Base-by-base conservation (phyloP, 2,329 filamentous ascomycete genomes). In the Xylariaceae sp. region DNA sequence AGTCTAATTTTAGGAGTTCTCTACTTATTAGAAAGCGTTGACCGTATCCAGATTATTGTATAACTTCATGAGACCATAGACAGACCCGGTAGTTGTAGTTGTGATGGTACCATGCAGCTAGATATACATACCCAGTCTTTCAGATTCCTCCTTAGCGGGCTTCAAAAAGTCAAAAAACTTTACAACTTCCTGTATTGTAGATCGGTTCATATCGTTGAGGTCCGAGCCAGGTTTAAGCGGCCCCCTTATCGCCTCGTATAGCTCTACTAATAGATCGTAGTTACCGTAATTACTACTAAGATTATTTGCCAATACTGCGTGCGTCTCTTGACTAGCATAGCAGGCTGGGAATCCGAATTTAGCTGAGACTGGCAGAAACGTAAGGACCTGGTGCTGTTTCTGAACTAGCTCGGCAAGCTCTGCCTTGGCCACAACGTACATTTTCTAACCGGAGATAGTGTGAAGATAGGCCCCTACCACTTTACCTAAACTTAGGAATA, bases 61-160 rank as follows among this genome's bases (percentile, higher is more conserved):
- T 0, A 74, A 75, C 51, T 76, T 77, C 50, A 71, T 60, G 0
- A 71, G 71, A 2, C 75, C 75, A 55, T 77, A 77, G 0, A 75
- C 66, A 11, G 73, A 67, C 37, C 70, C 62, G 0, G 74, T 77
- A 37, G 72, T 67, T 2, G 74, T 72, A 4, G 66, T 54, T 0
- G 69, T 71, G 18, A 75, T 66, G 16, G 67, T 60, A 47, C 70
- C 67, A 15, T 63, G 62, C 10, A 72, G 53, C 50, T 65, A 65
- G 39, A 35, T 13, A 33, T 65, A 63, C 18, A 68, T 18, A n/a
- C 50, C 27, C 29, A 63, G 58, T 33, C 29, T 57, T 13, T 32
- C 55, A 0, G 59, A 46, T 33, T 57, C 13, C 4, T 50, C 55
- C 21, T 46, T 58, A 4, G 24, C 26, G 20, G 44, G 51, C 36